phyloP scores from a whole-genome alignment of 192 early-diverging fungal genomes.

The Gryganskiella cystojenkinii region DNA sequence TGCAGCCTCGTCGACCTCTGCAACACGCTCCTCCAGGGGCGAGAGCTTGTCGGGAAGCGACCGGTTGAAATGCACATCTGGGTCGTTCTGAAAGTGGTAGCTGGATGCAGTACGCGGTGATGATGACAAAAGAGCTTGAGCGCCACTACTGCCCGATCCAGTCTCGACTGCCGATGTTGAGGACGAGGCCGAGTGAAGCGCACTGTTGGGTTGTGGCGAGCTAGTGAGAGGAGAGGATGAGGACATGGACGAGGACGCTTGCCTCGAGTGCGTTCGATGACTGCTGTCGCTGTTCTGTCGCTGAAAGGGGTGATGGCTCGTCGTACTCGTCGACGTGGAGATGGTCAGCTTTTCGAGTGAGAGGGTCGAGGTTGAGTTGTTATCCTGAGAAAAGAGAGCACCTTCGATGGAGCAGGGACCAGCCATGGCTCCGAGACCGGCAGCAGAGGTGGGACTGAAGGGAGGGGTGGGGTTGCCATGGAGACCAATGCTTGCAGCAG shows the following conservation, averaged over 20 bases:
- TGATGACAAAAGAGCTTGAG: constrained; percentile 14
- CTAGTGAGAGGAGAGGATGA: constrained; percentile 28
- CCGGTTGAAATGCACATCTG: constrained; percentile 52
- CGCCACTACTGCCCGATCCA: background rate
- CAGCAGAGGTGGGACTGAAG: constrained; percentile 27
- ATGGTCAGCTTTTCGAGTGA: constrained; percentile 50
- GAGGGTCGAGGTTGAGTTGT: constrained; percentile 29
- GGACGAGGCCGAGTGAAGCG: constrained; percentile 34
- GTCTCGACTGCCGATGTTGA: constrained; percentile 20
- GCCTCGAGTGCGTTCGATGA: constrained; percentile 15
- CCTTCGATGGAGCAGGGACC: constrained; percentile 28
- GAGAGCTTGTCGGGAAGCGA: constrained; percentile 45
- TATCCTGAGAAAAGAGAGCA: constrained; percentile 15
- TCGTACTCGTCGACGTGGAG: constrained; percentile 23
- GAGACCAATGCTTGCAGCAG: background rate
- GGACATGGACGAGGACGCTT: constrained; percentile 34
- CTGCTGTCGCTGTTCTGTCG: background rate
- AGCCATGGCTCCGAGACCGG: too few species aligned
- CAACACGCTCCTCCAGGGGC: constrained; percentile 46
- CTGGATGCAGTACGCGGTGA: constrained; percentile 34
- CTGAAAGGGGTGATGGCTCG: constrained; percentile 3
- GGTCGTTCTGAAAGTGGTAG: constrained; percentile 52
- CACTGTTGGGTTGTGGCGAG: constrained; percentile 14
- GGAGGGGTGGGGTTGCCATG: constrained; percentile 39
- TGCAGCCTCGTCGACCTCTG: constrained; percentile 47